A percentile compares a stretch with the other conserved stretches of the same genome.
phyloP scores from a whole-genome alignment of 805 yeast species.

The Vanderwaltozyma tropicalis region DNA sequence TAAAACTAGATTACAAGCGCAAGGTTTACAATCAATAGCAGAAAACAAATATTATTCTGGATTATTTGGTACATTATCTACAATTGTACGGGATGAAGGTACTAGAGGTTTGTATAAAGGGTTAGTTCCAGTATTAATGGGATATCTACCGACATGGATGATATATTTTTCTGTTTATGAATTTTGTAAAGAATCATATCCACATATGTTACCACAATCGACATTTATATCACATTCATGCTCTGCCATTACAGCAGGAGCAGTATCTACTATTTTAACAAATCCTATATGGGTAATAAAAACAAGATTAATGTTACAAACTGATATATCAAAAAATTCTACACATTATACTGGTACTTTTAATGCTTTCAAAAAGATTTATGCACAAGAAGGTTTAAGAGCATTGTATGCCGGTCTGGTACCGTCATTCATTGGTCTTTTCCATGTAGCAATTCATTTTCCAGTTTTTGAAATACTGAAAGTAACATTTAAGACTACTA shows the following conservation, averaged over 20 bases:
- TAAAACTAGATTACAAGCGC: constrained; percentile 89
- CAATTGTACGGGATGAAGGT: constrained; percentile 72
- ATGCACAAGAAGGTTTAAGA: constrained; percentile 60
- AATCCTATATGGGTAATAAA: constrained; percentile 98
- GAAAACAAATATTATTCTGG: constrained; percentile 42
- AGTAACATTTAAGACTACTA: constrained; percentile 28
- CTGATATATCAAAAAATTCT: constrained; percentile 24
- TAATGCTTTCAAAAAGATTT: constrained; percentile 78
- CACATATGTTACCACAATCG: constrained; percentile 29
- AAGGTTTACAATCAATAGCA: constrained; percentile 40
- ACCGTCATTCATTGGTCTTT: constrained; percentile 81
- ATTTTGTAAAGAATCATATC: constrained; percentile 50
- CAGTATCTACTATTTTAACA: constrained; percentile 70
- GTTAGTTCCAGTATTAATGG: constrained; percentile 80
- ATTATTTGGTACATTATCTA: constrained; percentile 48
- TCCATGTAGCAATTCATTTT: constrained; percentile 93
- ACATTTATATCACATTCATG: constrained; percentile 33
- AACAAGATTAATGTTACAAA: constrained; percentile 86
- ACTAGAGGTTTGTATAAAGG: constrained; percentile 79
- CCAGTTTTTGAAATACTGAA: constrained; percentile 85
- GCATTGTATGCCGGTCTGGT: constrained; percentile 84
- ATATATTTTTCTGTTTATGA: constrained; percentile 89
- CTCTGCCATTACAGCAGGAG: constrained; percentile 81
- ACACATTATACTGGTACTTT: constrained; percentile 53
- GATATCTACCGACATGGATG: constrained; percentile 97